These are phyloP conservation scores for Ophiocordyceps camponoti-leonardi DNA, from an alignment of 2,329 filamentous ascomycete genomes.

Conservation along the genomic window DNA sequence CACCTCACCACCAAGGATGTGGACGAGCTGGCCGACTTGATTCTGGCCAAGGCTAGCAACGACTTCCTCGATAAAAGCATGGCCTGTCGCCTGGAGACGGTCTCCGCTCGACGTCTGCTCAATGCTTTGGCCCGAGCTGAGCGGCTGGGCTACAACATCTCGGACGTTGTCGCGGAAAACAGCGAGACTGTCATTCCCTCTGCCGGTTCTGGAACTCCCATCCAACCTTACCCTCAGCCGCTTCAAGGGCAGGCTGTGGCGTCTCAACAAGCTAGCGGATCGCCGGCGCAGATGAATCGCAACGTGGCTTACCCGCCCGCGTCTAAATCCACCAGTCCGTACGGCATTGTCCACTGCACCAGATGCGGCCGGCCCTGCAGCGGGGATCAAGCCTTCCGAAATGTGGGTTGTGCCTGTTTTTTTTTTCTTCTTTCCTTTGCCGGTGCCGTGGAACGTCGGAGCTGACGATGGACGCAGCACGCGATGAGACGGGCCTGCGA, in stretches of 20 bases:
- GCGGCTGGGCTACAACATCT: constrained; percentile 36
- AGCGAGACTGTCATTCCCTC: constrained; percentile 2
- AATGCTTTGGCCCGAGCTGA: constrained; percentile 39
- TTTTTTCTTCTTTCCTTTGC: too few species aligned
- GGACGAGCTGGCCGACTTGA: constrained; percentile 24
- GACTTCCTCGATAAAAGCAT: constrained; percentile 34
- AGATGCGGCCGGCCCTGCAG: constrained; percentile 18
- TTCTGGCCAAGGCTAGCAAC: constrained; percentile 29
- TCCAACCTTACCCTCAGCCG: background rate
- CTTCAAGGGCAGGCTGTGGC: background rate
- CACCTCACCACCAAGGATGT: constrained; percentile 23
- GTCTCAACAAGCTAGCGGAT: background rate
- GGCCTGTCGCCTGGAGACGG: constrained; percentile 32
- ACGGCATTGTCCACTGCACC: constrained; percentile 10
- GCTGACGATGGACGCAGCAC: constrained; percentile 10
- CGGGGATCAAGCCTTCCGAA: constrained; percentile 10
- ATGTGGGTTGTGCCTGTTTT: constrained; percentile 17
- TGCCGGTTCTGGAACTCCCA: too few species aligned
- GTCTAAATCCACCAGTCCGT: background rate
- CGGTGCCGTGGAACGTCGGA: background rate
- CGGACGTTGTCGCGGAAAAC: constrained; percentile 29
- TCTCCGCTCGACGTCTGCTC: constrained; percentile 34
- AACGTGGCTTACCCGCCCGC: background rate
- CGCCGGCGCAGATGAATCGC: background rate
- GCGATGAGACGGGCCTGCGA: constrained; percentile 10